Evolutionary conservation across 768 basidiomycete species (phyloP).

Genomic region (Pholiota microspora): DNA sequence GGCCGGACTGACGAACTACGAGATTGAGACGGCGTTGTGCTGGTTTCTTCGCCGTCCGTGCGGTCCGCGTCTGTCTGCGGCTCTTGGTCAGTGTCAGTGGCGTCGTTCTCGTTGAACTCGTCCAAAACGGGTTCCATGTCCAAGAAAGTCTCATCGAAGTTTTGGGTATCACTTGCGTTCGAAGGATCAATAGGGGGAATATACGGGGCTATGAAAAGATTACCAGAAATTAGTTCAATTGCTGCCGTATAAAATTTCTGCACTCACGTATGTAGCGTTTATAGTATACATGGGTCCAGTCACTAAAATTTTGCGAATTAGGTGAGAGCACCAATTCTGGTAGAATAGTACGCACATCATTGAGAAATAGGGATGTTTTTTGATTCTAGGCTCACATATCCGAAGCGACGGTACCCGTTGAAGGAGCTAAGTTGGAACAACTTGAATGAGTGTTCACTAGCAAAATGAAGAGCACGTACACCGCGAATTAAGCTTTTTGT

Average conservation of each 20-base stretch:
- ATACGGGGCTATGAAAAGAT: slow-evolving; percentile 72
- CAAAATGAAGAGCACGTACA: slow-evolving; percentile 44
- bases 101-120: slow-evolving; percentile 61
- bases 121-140: slow-evolving; percentile 94
- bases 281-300: slow-evolving; percentile 93
- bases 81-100: slow-evolving; percentile 69
- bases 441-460: slow-evolving; percentile 9
- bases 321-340: slow-evolving; percentile 12
- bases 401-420: slow-evolving; percentile 91
- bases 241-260: slow-evolving; percentile 11
- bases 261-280: slow-evolving; percentile 89
- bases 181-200: slow-evolving; percentile 88
- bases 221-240: not conserved
- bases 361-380: slow-evolving; percentile 92
- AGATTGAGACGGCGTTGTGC: slow-evolving; percentile 77
- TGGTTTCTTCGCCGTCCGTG: slow-evolving; percentile 73
- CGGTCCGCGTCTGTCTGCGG: slow-evolving; percentile 69
- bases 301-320: slow-evolving; percentile 45
- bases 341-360: slow-evolving; percentile 66
- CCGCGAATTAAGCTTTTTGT: slow-evolving; percentile 95
- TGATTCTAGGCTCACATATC: slow-evolving; percentile 91
- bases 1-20: slow-evolving; percentile 70
- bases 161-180: slow-evolving; percentile 94
- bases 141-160: slow-evolving; percentile 96
- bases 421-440: slow-evolving; percentile 56